Base-by-base conservation (phyloP, 2,329 filamentous ascomycete genomes). In the Pseudocercospora macadamiae region DNA sequence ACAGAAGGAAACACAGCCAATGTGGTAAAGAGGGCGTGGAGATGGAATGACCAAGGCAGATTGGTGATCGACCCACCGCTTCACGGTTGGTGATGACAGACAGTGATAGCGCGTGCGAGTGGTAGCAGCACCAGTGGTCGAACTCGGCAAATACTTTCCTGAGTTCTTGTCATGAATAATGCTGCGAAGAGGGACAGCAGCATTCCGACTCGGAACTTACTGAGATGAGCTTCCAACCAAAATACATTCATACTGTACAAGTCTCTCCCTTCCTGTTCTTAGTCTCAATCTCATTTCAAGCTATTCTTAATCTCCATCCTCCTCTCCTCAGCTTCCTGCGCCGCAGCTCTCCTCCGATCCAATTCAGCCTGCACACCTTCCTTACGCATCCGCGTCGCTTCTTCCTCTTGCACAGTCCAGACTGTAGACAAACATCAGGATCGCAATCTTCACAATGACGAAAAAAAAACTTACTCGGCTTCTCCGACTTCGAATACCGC, bases 401-500 rank as follows among this genome's bases (percentile, higher is more conserved):
- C 71, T 51, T 72, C 59, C 60, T 75, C 72, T 69, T 69, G 71
- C 7, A 66, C 73, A 5, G 67, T 67, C 73, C 73, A 75, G 44
- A 75, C 73, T 75, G 51, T 32, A 19, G 12, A 9, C 37, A 34
- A 28, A 36, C 23, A 9, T 23, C 14, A 39, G 18, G 16, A 32
- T 55, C 34, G 10, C 10, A n/a, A 57, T 14, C n/a, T n/a, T 32
- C 2, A 36, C 19, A 54, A 21, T 25, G 51, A 34, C 26, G 39
- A 28, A 49, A 19, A 10, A 54, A 42, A 51, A 21, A 79, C 88
- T 61, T 82, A 96, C 92, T 96, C 42, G 90, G 90, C 78, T 93
- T 96, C 72, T 96, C 89, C 12, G 89, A 95, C 79, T 93, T 96
- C 23, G 91, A 90, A 74, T 93, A 91, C 68, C 93, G 86, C 81